Conservation (phyloP, 2,329 filamentous ascomycete genomes). For the Venturia aucupariae region DNA sequence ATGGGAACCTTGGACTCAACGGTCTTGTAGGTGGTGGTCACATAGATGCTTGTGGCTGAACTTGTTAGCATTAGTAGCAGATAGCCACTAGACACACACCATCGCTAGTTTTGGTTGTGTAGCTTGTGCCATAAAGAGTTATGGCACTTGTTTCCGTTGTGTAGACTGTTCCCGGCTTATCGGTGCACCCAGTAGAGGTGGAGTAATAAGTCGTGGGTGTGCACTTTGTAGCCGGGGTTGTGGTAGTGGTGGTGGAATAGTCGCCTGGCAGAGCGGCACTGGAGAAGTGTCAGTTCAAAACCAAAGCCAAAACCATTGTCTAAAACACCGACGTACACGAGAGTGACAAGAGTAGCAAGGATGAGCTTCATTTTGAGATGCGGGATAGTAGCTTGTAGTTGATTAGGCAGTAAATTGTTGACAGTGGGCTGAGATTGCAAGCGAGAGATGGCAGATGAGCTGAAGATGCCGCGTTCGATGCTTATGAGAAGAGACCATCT, state of each 20-base stretch:
- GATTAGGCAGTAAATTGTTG: neutral
- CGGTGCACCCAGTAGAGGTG: neutral
- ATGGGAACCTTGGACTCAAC: neutral
- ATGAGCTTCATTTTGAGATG: neutral
- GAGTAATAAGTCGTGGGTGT: slow-evolving; percentile 2
- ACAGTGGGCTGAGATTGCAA: neutral
- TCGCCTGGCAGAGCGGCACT: slow-evolving; percentile 1
- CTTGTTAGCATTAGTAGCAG: neutral
- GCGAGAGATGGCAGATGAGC: neutral
- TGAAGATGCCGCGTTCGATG: neutral
- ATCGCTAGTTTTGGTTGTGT: neutral
- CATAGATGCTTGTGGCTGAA: neutral
- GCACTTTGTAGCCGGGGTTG: neutral
- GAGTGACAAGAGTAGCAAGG: neutral
- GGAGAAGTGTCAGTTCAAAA: neutral
- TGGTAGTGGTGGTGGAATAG: neutral
- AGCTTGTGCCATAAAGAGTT: neutral
- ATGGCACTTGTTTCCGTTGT: neutral
- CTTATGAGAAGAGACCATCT: neutral
- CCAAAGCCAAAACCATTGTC: neutral
- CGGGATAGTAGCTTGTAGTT: neutral
- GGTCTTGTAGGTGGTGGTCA: neutral
- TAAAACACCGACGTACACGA: neutral
- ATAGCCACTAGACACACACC: neutral
- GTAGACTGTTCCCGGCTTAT: neutral